These are phyloP conservation scores for Bothriochloa decipiens DNA, from an alignment of 176 grass and related monocot genomes.

Conservation along the genomic window DNA sequence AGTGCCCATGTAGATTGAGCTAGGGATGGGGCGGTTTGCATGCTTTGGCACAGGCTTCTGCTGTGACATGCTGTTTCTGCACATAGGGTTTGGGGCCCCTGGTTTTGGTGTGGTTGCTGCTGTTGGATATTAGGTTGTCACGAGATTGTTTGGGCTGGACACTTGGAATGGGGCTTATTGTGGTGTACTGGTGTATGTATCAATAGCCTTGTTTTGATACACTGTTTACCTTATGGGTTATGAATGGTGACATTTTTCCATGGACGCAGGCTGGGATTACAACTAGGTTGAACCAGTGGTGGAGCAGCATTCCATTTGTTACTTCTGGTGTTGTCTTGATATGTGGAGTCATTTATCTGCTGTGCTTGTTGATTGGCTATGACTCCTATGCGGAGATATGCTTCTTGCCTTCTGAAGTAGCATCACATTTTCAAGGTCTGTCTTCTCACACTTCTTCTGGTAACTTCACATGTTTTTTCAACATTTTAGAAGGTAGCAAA, in stretches of 20 bases:
- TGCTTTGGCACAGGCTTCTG: neutral
- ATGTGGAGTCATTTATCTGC: conserved; percentile 76
- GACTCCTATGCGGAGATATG: conserved; percentile 85
- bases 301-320: conserved; percentile 84
- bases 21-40: neutral
- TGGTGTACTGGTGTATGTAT: no score
- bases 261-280: conserved; percentile 72
- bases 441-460: neutral
- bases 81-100: neutral
- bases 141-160: neutral
- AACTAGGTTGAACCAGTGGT: conserved; percentile 88
- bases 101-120: neutral
- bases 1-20: neutral
- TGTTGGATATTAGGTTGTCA: neutral
- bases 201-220: neutral
- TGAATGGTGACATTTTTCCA: no score
- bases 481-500: neutral
- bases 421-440: conserved; percentile 89
- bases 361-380: conserved; percentile 88
- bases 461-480: conserved; percentile 5
- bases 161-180: neutral
- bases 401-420: conserved; percentile 82
- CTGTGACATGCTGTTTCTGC: neutral
- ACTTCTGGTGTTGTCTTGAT: conserved; percentile 77
- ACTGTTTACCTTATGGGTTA: no score